These are phyloP conservation scores for Lindgomyces ingoldianus DNA, from an alignment of 495 filamentous ascomycete genomes.

Conservation along the genomic window DNA sequence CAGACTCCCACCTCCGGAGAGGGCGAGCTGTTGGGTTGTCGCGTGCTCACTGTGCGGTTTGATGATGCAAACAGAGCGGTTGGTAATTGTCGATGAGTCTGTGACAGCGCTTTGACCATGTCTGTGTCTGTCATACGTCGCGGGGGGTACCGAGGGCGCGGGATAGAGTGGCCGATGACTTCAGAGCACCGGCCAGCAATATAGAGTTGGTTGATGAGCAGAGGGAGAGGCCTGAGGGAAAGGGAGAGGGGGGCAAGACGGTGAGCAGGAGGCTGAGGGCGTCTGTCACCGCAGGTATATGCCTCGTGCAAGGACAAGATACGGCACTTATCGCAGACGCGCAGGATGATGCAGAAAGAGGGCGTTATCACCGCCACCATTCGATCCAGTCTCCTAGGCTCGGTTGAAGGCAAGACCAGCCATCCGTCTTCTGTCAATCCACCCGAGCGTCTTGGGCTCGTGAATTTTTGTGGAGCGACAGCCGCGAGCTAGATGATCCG, in stretches of 20 bases:
- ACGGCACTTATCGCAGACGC: slow-evolving; percentile 24
- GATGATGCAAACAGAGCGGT: background rate
- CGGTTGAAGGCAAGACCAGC: background rate
- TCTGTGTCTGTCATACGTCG: slow-evolving; percentile 7
- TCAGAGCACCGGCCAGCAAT: slow-evolving; percentile 16
- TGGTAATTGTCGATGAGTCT: slow-evolving; percentile 1
- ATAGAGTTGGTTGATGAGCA: too few species aligned
- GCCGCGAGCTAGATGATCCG: background rate
- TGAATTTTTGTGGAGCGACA: background rate
- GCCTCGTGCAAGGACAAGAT: background rate
- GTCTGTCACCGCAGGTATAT: slow-evolving; percentile 11
- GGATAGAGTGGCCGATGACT: slow-evolving; percentile 29
- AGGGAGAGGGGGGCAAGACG: background rate
- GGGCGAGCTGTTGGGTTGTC: slow-evolving; percentile 35
- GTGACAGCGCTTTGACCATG: slow-evolving; percentile 34
- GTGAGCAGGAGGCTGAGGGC: slow-evolving; percentile 1
- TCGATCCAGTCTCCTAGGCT: slow-evolving; percentile 1
- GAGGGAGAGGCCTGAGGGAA: background rate
- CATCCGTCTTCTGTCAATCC: background rate
- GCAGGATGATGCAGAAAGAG: slow-evolving; percentile 28
- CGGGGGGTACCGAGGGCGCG: slow-evolving; percentile 24
- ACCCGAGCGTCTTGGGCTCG: background rate
- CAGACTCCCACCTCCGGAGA: slow-evolving; percentile 38
- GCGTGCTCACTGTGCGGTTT: slow-evolving; percentile 18
- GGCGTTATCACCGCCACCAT: slow-evolving; percentile 33